These are phyloP conservation scores for Aegilops tauschii DNA, from an alignment of 176 grass and related monocot species.

Conservation along the genomic window DNA sequence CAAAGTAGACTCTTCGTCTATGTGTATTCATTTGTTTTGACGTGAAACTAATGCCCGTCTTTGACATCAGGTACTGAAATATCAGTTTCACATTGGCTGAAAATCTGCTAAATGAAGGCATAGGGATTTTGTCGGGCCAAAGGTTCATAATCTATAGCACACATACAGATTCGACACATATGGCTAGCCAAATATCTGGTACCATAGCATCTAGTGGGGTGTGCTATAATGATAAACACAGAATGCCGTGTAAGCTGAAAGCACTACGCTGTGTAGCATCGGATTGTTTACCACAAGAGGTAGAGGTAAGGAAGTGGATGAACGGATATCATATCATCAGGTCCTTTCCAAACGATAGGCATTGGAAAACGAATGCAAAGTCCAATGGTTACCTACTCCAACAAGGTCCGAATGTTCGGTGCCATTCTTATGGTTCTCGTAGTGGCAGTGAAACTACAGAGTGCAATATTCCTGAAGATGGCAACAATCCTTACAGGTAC, in stretches of 20 bases:
- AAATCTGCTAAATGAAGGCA: not conserved
- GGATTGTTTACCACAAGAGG: constrained; percentile 34
- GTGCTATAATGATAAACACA: constrained; percentile 31
- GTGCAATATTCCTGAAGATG: constrained; percentile 36
- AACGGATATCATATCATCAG: constrained; percentile 33
- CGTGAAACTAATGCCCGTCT: not conserved
- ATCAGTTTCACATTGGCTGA: not conserved
- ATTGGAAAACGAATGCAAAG: constrained; percentile 28
- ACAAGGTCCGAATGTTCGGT: constrained; percentile 27
- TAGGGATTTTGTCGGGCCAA: not conserved
- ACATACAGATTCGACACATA: not conserved
- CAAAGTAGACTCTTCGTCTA: not conserved
- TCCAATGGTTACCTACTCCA: constrained; percentile 17
- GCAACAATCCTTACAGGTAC: constrained; percentile 48
- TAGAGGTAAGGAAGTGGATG: constrained; percentile 39
- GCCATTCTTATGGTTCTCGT: constrained; percentile 44
- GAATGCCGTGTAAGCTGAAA: constrained; percentile 26
- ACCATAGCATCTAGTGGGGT: constrained; percentile 25
- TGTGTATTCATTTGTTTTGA: not conserved
- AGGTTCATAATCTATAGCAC: not conserved
- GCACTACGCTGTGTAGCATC: constrained; percentile 11
- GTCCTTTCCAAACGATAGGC: constrained; percentile 27
- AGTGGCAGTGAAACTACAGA: constrained; percentile 49
- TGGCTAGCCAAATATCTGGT: constrained; percentile 52
- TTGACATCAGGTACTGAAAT: constrained; percentile 18